Evolutionary conservation across 2,329 filamentous ascomycete species (phyloP).

Genomic region (Colletotrichum sp.): DNA sequence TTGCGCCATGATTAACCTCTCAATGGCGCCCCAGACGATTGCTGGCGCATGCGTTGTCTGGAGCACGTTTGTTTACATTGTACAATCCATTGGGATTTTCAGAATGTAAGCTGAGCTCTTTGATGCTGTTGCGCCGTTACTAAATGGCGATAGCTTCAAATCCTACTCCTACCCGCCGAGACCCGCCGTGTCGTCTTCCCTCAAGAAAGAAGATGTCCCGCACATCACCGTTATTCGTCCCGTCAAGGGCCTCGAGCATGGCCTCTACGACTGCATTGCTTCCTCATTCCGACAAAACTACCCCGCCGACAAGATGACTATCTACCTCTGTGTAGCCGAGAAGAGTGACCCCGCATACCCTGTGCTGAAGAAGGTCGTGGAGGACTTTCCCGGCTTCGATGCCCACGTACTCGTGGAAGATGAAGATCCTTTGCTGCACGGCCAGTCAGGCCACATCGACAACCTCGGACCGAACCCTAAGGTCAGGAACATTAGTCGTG

Average conservation of each 20-base stretch:
- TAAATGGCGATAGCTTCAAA: slow-evolving; percentile 46
- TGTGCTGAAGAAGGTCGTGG: slow-evolving; percentile 72
- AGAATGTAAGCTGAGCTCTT: slow-evolving; percentile 51
- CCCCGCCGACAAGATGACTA: slow-evolving; percentile 74
- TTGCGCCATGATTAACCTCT: slow-evolving; percentile 20
- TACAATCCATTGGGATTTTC: slow-evolving; percentile 61
- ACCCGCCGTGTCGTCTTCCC: slow-evolving; percentile 54
- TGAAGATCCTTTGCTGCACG: slow-evolving; percentile 75
- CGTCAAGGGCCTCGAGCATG: slow-evolving; percentile 89
- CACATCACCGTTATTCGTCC: slow-evolving; percentile 91
- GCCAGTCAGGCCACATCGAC: slow-evolving; percentile 50
- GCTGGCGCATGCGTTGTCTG: slow-evolving; percentile 58
- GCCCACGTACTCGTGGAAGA: slow-evolving; percentile 79
- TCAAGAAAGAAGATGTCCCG: slow-evolving; percentile 64
- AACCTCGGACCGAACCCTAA: slow-evolving; percentile 95
- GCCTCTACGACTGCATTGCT: slow-evolving; percentile 89
- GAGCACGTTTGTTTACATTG: slow-evolving; percentile 54
- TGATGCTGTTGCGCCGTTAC: not conserved
- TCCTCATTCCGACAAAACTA: slow-evolving; percentile 86
- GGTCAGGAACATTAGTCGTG: slow-evolving; percentile 93
- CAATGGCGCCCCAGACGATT: slow-evolving; percentile 35
- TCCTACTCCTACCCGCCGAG: slow-evolving; percentile 55
- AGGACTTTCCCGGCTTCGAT: slow-evolving; percentile 75
- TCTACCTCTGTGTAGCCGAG: slow-evolving; percentile 83
- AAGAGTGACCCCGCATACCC: slow-evolving; percentile 78